phyloP scores from a whole-genome alignment of 306 rosid species.

The Malus sieversii region DNA sequence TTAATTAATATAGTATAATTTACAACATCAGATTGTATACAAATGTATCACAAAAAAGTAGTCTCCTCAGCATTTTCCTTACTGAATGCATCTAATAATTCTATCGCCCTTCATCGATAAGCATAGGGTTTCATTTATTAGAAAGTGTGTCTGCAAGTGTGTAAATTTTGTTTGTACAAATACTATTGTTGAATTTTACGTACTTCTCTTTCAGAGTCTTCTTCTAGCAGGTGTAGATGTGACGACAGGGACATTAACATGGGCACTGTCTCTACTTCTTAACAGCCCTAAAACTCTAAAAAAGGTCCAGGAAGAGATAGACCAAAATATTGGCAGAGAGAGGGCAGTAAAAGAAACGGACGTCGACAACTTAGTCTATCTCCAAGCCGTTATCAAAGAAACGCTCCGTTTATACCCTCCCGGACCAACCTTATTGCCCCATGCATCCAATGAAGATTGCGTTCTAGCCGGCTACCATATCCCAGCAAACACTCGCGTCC shows the following conservation, averaged over 20 bases:
- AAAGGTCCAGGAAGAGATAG: constrained; percentile 2
- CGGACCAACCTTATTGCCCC: not conserved
- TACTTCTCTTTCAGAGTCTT: not conserved
- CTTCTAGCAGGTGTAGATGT: constrained; percentile 5
- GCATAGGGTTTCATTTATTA: too few species aligned
- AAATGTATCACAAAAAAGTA: too few species aligned
- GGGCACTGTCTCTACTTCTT: constrained; percentile 15
- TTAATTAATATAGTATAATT: too few species aligned
- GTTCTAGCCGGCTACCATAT: not conserved
- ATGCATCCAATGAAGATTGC: constrained; percentile 6
- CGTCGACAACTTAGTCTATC: not conserved
- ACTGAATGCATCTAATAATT: too few species aligned
- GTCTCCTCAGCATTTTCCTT: too few species aligned
- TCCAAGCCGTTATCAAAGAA: constrained; percentile 10
- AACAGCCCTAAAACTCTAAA: not conserved
- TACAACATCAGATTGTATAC: too few species aligned
- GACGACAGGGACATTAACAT: not conserved
- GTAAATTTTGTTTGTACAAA: too few species aligned
- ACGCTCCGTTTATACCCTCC: constrained; percentile 14
- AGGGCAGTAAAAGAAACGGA: constrained; percentile 1
- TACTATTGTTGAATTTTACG: not conserved
- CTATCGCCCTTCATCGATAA: too few species aligned
- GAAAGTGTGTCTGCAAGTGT: too few species aligned
- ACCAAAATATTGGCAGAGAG: not conserved
- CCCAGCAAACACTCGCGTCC: constrained; percentile 3